Base-by-base conservation (phyloP, 148 eudicot species). In the Cornus controversa region DNA sequence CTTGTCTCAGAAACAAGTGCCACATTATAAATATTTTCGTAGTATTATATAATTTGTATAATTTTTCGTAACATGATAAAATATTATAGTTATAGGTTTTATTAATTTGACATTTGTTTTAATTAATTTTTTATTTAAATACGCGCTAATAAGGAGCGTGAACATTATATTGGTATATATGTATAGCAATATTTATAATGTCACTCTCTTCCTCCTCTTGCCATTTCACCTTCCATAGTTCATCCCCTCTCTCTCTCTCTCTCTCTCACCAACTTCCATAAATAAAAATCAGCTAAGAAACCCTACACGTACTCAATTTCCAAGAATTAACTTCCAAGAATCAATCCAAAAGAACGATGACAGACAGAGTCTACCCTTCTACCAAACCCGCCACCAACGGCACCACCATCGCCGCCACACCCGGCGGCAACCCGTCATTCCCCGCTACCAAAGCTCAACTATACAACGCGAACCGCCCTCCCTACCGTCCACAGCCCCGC, bases 381-480 rank as follows among this genome's bases (percentile, higher is more conserved):
- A 40, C 80, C 22, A 89, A 86, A 42, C 85, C 87, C 31, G 37
- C 86, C 75, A 16, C 76, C 77, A 54, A 60, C 66, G 62, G 80
- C 83, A 58, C 57, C 77, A 28, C 71, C 83, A 58, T 42, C 77
- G 45, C 71, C 62, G 40, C 79, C 60, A 13, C 74, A 69, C 7
- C 82, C 57, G 45, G 45, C 45, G 29, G 75, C 75, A 84, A 83
- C 69, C 63, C 80, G 0, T 16, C 88, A 0, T 87, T 84, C 14
- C 92, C 90, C 11, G 71, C 90, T 24, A 73, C 76, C 75, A 90
- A 84, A 20, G 76, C 91, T 13, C 92, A 87, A 63, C 84, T 82
- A 64, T 86, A 90, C 88, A 85, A 85, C 78, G 26, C 88, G 64
- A 27, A 58, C 66, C 82, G 87, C 26, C 87, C 89, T 9, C 25